These are phyloP conservation scores for Spergularia bocconei DNA, from an alignment of 148 eudicot genomes.

Conservation along the genomic window DNA sequence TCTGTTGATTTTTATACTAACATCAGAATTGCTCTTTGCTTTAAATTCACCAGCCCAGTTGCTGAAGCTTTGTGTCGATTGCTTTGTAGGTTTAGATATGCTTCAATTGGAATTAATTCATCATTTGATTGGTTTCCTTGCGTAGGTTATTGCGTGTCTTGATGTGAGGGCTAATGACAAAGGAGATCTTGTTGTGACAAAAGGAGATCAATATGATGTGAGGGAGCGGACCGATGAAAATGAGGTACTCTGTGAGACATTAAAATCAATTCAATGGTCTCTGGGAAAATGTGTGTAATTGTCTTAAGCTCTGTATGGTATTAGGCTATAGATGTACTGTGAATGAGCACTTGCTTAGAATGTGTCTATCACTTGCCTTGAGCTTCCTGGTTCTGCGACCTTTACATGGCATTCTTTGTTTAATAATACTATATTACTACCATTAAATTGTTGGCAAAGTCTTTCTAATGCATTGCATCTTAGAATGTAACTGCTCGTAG, in stretches of 20 bases:
- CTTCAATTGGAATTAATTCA: not conserved
- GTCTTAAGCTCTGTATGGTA: not conserved
- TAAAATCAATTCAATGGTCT: not conserved
- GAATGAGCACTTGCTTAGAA: not conserved
- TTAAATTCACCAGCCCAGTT: not conserved
- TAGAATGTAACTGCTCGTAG: not conserved
- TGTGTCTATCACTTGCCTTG: not conserved
- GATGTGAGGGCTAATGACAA: conserved; percentile 95
- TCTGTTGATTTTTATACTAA: not conserved
- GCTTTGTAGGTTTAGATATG: not conserved
- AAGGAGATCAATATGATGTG: conserved; percentile 99
- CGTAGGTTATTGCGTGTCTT: conserved; percentile 96
- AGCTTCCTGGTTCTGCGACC: not conserved
- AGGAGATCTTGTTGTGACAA: conserved; percentile 97
- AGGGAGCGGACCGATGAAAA: conserved; percentile 76
- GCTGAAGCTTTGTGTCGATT: not conserved
- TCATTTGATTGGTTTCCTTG: conserved; percentile 4
- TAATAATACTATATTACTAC: not conserved
- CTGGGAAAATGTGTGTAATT: not conserved
- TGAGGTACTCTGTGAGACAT: conserved; percentile 49
- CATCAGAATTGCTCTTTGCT: not conserved
- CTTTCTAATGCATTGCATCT: not conserved
- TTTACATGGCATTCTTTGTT: not conserved
- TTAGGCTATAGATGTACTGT: not conserved
- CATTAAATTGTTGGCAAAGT: not conserved